Evolutionary conservation across 2,329 filamentous ascomycete genomes (phyloP), one percentile per base, ranked within the genome.

Genomic region (Claviceps cyperi): DNA sequence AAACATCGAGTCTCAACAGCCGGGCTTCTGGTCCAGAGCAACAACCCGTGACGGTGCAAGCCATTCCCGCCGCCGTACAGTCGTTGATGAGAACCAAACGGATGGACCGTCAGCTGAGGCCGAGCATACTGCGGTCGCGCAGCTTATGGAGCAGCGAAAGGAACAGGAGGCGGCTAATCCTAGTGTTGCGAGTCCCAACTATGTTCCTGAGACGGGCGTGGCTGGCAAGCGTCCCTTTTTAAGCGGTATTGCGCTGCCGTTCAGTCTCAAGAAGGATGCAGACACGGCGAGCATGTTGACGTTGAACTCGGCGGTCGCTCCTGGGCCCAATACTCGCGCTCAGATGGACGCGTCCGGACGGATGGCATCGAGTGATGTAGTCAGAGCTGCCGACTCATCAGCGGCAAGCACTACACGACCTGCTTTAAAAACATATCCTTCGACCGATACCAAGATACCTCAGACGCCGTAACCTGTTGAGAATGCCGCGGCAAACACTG

Each of bases 201-300:
- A 68, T 46, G 58, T 63, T 0, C 65, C 74, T 43, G 64, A 72
- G 54, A 69, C 77, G 0, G 76, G 75, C 0, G 69, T 73, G 3
- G 71, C 73, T 0, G 77, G 77, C 5, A 84, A 82, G 59, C 70
- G 84, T 2, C 81, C 84, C 0, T 80, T 80, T 44, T 71, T 84
- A 5, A 79, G 78, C 19, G 81, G 83, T 0, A 77, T 88, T 24
- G 83, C 85, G 0, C 75, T 86, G 56, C 85, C 85, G 0, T 90
- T 90, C 59, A 84, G 77, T 51, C 63, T 90, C 14, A 75, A 75
- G 48, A 76, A 75, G 55, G 75, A 83, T 19, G 75, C 76, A 2
- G 75, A 78, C 4, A 84, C 79, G 17, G 81, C 81, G 1, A 87
- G 83, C 65, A 86, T 84, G 75, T 66, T 83, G 48, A 87, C 84